Evolutionary conservation across 306 rosid species (phyloP), one percentile per base, ranked within the genome.

Genomic region (Fragaria vesca): DNA sequence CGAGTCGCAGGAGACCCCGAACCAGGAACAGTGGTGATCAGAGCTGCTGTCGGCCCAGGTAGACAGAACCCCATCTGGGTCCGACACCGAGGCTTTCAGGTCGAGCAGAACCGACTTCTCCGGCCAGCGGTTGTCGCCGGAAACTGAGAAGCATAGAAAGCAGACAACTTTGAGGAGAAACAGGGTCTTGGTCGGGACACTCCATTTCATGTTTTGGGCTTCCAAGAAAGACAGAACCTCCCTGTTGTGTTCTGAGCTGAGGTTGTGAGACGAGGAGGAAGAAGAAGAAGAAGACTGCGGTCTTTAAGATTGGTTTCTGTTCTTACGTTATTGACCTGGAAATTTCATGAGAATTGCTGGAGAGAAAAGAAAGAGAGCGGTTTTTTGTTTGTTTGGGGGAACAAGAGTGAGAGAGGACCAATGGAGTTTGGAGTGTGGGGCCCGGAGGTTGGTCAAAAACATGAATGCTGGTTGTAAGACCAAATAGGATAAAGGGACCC

Each of bases 11-110:
- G 79, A 55, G 55, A 84, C 81, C 46, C 87, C 84, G 45, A 21
- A 30, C 87, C 84, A 84, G 18, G 65, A 71, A 30, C 87, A 84
- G 79, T 80, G 79, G 73, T 55, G 79, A 80, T 50, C 79, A 48
- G 51, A 52, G 76, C 48, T 58, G 73, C 5, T 26, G 13, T 51
- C 10, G 42, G 13, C 42, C 85, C 85, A 79, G 60, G 75, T 63
- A 7, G 82, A 82, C 34, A 85, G 81, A 75, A 76, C 55, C 66
- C 79, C 81, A 73, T 42, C 2, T 7, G 76, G 80, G 72, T 85
- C 84, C 15, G 36, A 76, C 76, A 85, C 24, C 5, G 80, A 76
- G 76, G 67, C 26, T 46, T 84, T 84, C 12, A 84, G 69, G 55
- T 84, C 79, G 5, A 84, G 81, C 72, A 80, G 68, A 84, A 66